These are phyloP conservation scores for Hypomyces perniciosus DNA, from an alignment of 2,329 filamentous ascomycete species.

Conservation along the genomic window DNA sequence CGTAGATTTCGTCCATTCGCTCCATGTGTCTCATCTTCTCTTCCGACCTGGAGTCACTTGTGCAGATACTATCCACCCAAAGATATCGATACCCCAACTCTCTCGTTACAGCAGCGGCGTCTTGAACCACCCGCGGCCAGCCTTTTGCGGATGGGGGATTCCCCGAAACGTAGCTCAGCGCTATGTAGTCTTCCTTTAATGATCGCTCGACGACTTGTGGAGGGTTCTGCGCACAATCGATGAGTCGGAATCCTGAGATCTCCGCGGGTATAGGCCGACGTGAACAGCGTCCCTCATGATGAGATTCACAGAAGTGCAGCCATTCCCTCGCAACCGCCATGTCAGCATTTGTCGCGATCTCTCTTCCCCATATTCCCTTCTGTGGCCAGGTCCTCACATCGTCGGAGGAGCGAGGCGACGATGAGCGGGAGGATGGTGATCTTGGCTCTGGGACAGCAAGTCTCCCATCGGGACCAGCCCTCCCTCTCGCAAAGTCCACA, in stretches of 20 bases:
- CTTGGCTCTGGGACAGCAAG: slow-evolving; percentile 17
- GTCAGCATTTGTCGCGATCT: slow-evolving; percentile 25
- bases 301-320: slow-evolving; percentile 29
- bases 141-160: slow-evolving; percentile 16
- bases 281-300: slow-evolving; percentile 29
- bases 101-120: slow-evolving; percentile 26
- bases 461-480: slow-evolving; percentile 13
- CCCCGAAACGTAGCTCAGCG: slow-evolving; percentile 32
- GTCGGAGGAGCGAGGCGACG: background rate
- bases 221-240: slow-evolving; percentile 29
- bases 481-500: slow-evolving; percentile 18
- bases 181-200: slow-evolving; percentile 25
- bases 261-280: slow-evolving; percentile 19
- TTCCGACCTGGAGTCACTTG: slow-evolving; percentile 20
- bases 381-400: slow-evolving; percentile 20
- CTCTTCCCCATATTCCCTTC: slow-evolving; percentile 30
- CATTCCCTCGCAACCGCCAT: slow-evolving; percentile 27
- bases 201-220: slow-evolving; percentile 24
- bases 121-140: slow-evolving; percentile 28
- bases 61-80: slow-evolving; percentile 35
- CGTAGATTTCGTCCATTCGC: slow-evolving; percentile 34
- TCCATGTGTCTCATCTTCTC: slow-evolving; percentile 26
- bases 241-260: slow-evolving; percentile 27
- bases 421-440: slow-evolving; percentile 10
- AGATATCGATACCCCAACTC: slow-evolving; percentile 30